Conservation (phyloP, 805 yeast species). For the Diddensiella santjacobensis region DNA sequence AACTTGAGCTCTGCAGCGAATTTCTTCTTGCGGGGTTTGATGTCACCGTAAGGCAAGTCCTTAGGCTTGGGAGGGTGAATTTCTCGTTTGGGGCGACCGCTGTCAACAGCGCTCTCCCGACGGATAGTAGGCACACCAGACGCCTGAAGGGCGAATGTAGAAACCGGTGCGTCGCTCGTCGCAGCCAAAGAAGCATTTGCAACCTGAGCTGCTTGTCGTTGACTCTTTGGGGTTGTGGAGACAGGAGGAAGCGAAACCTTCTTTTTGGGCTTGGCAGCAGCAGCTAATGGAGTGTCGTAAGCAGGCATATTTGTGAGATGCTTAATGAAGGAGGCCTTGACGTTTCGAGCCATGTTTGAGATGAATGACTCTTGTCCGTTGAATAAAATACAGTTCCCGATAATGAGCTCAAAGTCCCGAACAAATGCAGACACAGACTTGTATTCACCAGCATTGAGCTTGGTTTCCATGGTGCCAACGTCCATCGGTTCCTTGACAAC, state of each 20-base stretch:
- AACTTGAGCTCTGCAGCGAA: slow-evolving; percentile 84
- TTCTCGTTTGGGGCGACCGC: slow-evolving; percentile 85
- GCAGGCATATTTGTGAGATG: slow-evolving; percentile 91
- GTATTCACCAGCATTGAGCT: slow-evolving; percentile 67
- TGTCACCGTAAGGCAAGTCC: slow-evolving; percentile 81
- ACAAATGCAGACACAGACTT: slow-evolving; percentile 62
- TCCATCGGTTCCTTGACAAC: slow-evolving; percentile 89
- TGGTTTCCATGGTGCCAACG: slow-evolving; percentile 81
- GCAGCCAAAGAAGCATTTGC: slow-evolving; percentile 26
- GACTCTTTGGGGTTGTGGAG: slow-evolving; percentile 26
- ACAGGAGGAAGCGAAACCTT: slow-evolving; percentile 22
- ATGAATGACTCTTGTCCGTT: slow-evolving; percentile 83
- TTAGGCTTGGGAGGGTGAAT: slow-evolving; percentile 95
- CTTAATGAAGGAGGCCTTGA: slow-evolving; percentile 89
- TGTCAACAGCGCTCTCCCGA: slow-evolving; percentile 68
- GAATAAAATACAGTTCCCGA: slow-evolving; percentile 73
- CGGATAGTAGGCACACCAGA: slow-evolving; percentile 62
- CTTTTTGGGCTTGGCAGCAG: slow-evolving; percentile 21
- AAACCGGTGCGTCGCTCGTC: slow-evolving; percentile 28
- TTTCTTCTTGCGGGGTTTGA: slow-evolving; percentile 87
- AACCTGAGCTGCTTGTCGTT: slow-evolving; percentile 27
- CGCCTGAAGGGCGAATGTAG: slow-evolving; percentile 34
- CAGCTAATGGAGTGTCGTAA: slow-evolving; percentile 33
- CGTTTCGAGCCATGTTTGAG: slow-evolving; percentile 85
- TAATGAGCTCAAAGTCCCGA: slow-evolving; percentile 81